Percentiles rank a stretch among this genome's conserved stretches.
Evolutionary conservation across 176 grass and related monocot species (phyloP).

Genomic region (Hordeum marinum): DNA sequence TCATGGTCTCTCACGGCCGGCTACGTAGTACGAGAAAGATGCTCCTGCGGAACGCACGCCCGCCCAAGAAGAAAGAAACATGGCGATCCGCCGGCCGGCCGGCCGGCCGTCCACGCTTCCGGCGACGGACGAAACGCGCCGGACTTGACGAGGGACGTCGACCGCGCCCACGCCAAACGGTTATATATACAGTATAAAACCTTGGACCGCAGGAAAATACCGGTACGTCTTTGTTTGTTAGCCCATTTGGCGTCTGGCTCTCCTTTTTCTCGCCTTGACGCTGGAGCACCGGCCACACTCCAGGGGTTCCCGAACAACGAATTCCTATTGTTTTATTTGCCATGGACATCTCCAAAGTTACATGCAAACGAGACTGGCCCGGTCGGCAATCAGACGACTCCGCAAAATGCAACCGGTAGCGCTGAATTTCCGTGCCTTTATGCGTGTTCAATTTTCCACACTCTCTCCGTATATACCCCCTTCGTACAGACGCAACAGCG

Average conservation of each 20-base stretch:
- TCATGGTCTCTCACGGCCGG: no score
- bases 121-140: not conserved
- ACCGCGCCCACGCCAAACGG: not conserved
- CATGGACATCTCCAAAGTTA: not conserved
- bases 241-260: not conserved
- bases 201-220: no score
- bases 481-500: no score
- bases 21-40: no score
- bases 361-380: not conserved
- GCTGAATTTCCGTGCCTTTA: no score
- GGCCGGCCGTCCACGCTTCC: not conserved
- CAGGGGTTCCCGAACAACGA: not conserved
- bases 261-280: not conserved
- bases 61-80: no score
- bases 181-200: no score
- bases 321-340: not conserved
- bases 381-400: not conserved
- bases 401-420: no score
- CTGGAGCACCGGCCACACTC: not conserved
- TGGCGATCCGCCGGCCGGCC: not conserved
- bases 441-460: no score
- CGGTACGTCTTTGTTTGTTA: no score
- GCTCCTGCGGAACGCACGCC: no score
- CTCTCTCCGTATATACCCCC: no score
- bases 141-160: constrained; percentile 6